Base-by-base conservation (phyloP, 2,329 filamentous ascomycete genomes). In the Claviceps sp. region DNA sequence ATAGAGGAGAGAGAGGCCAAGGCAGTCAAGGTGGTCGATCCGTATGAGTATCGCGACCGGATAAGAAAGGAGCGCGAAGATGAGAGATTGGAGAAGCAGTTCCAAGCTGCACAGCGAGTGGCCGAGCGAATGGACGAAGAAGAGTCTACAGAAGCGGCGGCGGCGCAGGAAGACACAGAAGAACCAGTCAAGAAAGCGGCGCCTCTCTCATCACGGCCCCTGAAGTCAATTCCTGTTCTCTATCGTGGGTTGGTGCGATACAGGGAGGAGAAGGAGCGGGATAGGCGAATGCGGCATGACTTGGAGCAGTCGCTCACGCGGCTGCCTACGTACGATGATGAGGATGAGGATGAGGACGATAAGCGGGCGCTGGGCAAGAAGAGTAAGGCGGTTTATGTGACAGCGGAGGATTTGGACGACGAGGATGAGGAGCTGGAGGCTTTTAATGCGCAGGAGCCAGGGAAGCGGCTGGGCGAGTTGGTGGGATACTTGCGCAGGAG, bases 381-480 rank as follows among this genome's bases (percentile, higher is more conserved):
- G 38, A 64, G 66, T 30, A 73, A 66, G 37, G 73, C 72, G 1
- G 66, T 74, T 38, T 76, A 83, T 62, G 77, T 78, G 2, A 66
- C 82, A 1, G 82, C 83, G 2, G 81, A 84, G 53, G 81, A 87
- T 50, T 64, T 87, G 5, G 88, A 93, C 44, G 84, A 87, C 54
- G 85, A 89, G 59, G 88, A 96, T 60, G 64, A 76, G 5, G 89
- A 95, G 64, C 69, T 97, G 53, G 83, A 90, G 30, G 83, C 80
- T 52, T 96, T 95, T 60, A 82, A 89, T 61, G 78, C 76, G 1
- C 70, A 91, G 45, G 77, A 82, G 22, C 73, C 81, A 1, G 70
- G 71, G 1, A 85, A 94, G 60, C 79, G 81, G 57, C 68, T 97
- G 56, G 69, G 72, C 8, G 80, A 73, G 58, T 66, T 94, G 14